Evolutionary conservation across 1,139 yeast species (phyloP), one percentile per base, ranked within the genome.

Genomic region (Sugiyamaella sp.): DNA sequence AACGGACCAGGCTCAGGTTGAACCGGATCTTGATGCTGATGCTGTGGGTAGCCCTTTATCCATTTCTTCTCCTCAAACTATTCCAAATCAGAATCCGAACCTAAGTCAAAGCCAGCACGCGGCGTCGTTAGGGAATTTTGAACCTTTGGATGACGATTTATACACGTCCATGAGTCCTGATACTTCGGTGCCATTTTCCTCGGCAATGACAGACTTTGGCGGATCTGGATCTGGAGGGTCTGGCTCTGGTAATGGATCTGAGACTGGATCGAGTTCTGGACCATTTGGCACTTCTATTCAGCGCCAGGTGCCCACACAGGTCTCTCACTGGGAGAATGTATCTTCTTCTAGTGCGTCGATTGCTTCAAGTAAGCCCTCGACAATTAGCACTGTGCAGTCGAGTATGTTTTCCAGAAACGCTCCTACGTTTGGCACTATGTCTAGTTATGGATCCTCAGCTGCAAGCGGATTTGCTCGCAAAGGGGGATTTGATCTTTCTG

Each of bases 361-460:
- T 8, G 43, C 51, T 10, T 57, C 60, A 1, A 48, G 57, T n/a
- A 40, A 57, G 32, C 60, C 62, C 1, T 53, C 58, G 27, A 58
- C 59, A n/a, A 51, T 57, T 20, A 35, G 49, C 32, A 38, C 53
- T 5, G 49, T 39, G 8, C 65, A 61, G 50, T 60, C 64, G 12
- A 60, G 64, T 21, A 40, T 63, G 25, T 63, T 63, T 39, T 63
- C 67, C 19, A 45, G 65, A 4, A 54, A 54, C 14, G 65, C 66
- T 4, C 51, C 55, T 6, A 43, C 56, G 2, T 37, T 46, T 21
- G 52, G 54, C 1, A 53, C 56, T 20, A 41, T 50, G 38, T 53
- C 54, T 12, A 45, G 51, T 32, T 53, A 50, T 46, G 56, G 54
- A 12, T 53, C 54, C 1, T 32, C 41, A 10, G 33, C 44, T 20